Evolutionary conservation across 495 filamentous ascomycete species (phyloP).

Genomic region (Pyronema omphalodes): DNA sequence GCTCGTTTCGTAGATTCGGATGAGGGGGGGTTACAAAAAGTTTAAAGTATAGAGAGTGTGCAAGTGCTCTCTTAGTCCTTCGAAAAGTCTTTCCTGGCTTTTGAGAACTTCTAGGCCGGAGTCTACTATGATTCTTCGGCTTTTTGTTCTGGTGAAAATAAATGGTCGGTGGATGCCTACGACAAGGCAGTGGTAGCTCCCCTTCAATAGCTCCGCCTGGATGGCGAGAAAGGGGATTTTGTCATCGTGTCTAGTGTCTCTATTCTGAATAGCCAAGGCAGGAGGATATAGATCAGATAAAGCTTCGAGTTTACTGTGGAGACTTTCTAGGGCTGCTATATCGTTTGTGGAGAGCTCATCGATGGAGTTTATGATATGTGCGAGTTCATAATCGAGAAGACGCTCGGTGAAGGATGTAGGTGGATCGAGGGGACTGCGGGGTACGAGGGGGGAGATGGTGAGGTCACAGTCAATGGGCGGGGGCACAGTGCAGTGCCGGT

Average conservation of each 20-base stretch:
- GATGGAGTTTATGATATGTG: slow-evolving; percentile 19
- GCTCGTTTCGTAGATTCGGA: too few relatives aligned
- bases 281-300: slow-evolving; percentile 33
- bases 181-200: slow-evolving; percentile 33
- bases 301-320: slow-evolving; percentile 33
- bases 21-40: slow-evolving; percentile 1
- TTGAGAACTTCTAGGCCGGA: slow-evolving; percentile 37
- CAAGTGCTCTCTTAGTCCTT: slow-evolving; percentile 31
- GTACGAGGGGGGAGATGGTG: slow-evolving; percentile 21
- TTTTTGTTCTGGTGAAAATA: slow-evolving; percentile 37
- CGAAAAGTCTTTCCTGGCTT: slow-evolving; percentile 34
- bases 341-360: slow-evolving; percentile 25
- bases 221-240: slow-evolving; percentile 35
- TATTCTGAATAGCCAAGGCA: slow-evolving; percentile 33
- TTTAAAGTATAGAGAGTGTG: slow-evolving; percentile 32
- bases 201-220: slow-evolving; percentile 31
- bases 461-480: slow-evolving; percentile 27
- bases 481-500: slow-evolving; percentile 26
- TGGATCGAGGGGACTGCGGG: slow-evolving; percentile 24
- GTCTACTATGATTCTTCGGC: slow-evolving; percentile 34
- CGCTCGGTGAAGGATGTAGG: slow-evolving; percentile 25
- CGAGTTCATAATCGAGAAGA: slow-evolving; percentile 22
- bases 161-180: slow-evolving; percentile 45
- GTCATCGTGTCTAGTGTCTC: slow-evolving; percentile 37
- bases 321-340: slow-evolving; percentile 34